phyloP scores from a whole-genome alignment of 2,329 filamentous ascomycete genomes.

The Trematosphaeria pertusa region DNA sequence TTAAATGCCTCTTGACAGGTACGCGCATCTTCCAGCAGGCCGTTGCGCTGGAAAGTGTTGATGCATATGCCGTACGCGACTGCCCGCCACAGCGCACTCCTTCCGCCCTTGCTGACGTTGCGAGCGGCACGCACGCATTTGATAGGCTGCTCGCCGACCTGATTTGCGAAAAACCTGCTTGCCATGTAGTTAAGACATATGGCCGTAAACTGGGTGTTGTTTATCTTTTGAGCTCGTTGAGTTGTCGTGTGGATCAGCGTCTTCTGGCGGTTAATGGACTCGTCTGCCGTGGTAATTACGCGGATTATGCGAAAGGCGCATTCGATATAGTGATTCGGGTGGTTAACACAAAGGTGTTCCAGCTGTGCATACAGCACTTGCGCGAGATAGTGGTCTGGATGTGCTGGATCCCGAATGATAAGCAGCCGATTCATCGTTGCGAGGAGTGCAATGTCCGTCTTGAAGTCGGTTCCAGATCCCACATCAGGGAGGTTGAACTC shows the following conservation, averaged over 20 bases:
- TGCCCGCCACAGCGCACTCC: slow-evolving; percentile 37
- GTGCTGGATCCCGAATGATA: slow-evolving; percentile 51
- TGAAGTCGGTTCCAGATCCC: slow-evolving; percentile 27
- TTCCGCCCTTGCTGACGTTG: slow-evolving; percentile 29
- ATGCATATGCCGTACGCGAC: slow-evolving; percentile 41
- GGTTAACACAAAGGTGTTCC: slow-evolving; percentile 70
- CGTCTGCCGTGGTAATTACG: slow-evolving; percentile 67
- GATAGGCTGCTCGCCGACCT: slow-evolving; percentile 69
- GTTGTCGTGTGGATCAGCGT: slow-evolving; percentile 68
- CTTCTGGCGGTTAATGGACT: slow-evolving; percentile 78
- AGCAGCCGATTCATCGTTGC: slow-evolving; percentile 57
- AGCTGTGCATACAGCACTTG: slow-evolving; percentile 69
- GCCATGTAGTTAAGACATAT: slow-evolving; percentile 88
- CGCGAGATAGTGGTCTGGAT: slow-evolving; percentile 60
- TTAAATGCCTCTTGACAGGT: slow-evolving; percentile 28
- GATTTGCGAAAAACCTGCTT: slow-evolving; percentile 78
- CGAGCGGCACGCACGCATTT: slow-evolving; percentile 52
- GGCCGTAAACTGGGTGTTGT: slow-evolving; percentile 80
- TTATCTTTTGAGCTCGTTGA: slow-evolving; percentile 67
- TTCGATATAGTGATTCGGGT: slow-evolving; percentile 76
- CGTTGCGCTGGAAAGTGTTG: slow-evolving; percentile 36
- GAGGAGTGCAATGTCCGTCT: slow-evolving; percentile 54
- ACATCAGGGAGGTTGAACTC: slow-evolving; percentile 61
- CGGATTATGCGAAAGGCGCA: slow-evolving; percentile 79
- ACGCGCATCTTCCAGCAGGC: slow-evolving; percentile 33